phyloP scores from a whole-genome alignment of 2,329 filamentous ascomycete genomes.

The Aureobasidium sp. region DNA sequence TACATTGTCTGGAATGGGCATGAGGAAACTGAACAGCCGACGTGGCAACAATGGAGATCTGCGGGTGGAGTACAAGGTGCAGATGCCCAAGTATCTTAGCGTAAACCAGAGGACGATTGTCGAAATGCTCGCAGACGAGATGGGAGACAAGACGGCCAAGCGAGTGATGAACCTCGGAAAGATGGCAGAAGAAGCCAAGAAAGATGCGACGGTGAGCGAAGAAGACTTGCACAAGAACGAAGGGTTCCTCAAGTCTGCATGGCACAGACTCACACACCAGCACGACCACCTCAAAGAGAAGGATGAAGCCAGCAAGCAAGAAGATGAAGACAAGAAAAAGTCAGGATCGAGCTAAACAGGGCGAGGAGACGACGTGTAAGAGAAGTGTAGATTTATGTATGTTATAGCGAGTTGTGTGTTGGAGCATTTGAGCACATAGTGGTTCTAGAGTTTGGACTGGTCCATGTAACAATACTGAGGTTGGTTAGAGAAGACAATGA shows the following conservation, averaged over 20 bases:
- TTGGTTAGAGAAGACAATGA: not conserved
- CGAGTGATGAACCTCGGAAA: conserved; percentile 76
- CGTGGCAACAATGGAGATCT: conserved; percentile 70
- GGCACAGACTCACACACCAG: conserved; percentile 86
- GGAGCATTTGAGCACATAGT: not conserved
- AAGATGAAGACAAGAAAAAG: conserved; percentile 17
- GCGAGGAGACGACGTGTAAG: not conserved
- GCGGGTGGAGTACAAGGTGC: conserved; percentile 87
- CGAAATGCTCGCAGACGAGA: conserved; percentile 94
- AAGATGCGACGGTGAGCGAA: conserved; percentile 16
- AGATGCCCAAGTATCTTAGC: conserved; percentile 90
- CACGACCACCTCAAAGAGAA: conserved; percentile 27
- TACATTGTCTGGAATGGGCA: conserved; percentile 83
- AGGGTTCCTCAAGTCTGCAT: conserved; percentile 86
- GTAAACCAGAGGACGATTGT: conserved; percentile 87
- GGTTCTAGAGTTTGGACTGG: not conserved
- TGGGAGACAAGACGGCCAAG: conserved; percentile 86
- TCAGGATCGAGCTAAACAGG: not conserved
- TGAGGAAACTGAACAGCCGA: conserved; percentile 71
- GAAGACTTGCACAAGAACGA: conserved; percentile 63
- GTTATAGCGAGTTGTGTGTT: not conserved
- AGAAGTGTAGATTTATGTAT: conserved; percentile 5
- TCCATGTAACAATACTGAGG: not conserved
- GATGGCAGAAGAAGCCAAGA: conserved; percentile 32
- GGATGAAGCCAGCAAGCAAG: conserved; percentile 32